Percentiles rank a stretch among this genome's conserved stretches.
Evolutionary conservation across 1,139 yeast species (phyloP).

Genomic region (Saccharomycopsis crataegensis): DNA sequence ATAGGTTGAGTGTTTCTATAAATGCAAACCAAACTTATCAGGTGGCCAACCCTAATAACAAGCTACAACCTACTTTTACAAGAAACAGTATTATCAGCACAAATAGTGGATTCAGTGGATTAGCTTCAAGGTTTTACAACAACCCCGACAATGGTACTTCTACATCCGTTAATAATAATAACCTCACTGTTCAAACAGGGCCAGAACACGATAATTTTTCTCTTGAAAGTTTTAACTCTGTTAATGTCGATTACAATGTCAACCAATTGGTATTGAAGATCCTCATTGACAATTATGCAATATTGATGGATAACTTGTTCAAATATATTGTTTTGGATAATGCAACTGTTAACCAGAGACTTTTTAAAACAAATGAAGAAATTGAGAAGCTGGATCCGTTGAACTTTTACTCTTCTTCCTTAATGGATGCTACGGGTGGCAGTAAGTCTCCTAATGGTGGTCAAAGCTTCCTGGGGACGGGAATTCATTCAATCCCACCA

Average conservation of each 20-base stretch:
- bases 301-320: conserved; percentile 7
- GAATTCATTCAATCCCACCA: no score
- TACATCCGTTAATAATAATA: conserved; percentile 1
- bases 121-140: background rate
- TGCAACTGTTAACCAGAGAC: no score
- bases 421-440: no score
- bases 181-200: background rate
- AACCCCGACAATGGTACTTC: conserved; percentile 1
- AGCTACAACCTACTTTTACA: conserved; percentile 11
- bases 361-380: background rate
- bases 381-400: background rate
- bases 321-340: background rate
- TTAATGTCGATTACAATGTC: conserved; percentile 17
- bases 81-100: conserved; percentile 14
- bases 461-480: no score
- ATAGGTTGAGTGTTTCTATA: conserved; percentile 11
- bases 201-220: conserved; percentile 12
- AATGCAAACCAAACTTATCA: conserved; percentile 7
- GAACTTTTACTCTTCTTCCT: background rate
- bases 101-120: conserved; percentile 9
- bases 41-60: background rate
- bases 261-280: conserved; percentile 16
- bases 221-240: conserved; percentile 16
- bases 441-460: no score
- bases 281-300: conserved; percentile 17